phyloP scores from a whole-genome alignment of 768 basidiomycete genomes.

The Nidularia pulvinata region DNA sequence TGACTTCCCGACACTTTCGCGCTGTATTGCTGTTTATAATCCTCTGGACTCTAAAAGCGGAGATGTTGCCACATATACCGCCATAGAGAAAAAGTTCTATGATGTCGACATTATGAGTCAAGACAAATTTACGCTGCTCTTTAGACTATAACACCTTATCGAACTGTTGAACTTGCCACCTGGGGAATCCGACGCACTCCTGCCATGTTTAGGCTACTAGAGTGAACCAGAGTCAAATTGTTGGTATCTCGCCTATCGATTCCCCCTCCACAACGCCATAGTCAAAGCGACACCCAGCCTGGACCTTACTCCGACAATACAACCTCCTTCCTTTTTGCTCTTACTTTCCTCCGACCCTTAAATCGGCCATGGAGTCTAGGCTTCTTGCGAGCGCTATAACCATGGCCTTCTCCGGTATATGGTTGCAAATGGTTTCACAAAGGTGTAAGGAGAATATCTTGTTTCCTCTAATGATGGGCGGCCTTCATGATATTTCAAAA shows the following conservation, averaged over 20 bases:
- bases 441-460: neutral
- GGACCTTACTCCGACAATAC: neutral
- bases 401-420: neutral
- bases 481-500: neutral
- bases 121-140: neutral
- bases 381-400: neutral
- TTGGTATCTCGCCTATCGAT: neutral
- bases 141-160: neutral
- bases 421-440: neutral
- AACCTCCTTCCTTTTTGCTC: neutral
- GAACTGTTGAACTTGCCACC: neutral
- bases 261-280: neutral
- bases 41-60: neutral
- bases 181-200: neutral
- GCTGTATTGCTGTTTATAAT: neutral
- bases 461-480: neutral
- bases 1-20: neutral
- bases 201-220: neutral
- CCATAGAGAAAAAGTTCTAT: neutral
- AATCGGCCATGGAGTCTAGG: neutral
- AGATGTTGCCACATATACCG: neutral
- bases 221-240: neutral
- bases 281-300: neutral
- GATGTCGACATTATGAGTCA: neutral
- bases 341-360: neutral